phyloP scores from a whole-genome alignment of 2,329 filamentous ascomycete species.

The Fusarium luffae region DNA sequence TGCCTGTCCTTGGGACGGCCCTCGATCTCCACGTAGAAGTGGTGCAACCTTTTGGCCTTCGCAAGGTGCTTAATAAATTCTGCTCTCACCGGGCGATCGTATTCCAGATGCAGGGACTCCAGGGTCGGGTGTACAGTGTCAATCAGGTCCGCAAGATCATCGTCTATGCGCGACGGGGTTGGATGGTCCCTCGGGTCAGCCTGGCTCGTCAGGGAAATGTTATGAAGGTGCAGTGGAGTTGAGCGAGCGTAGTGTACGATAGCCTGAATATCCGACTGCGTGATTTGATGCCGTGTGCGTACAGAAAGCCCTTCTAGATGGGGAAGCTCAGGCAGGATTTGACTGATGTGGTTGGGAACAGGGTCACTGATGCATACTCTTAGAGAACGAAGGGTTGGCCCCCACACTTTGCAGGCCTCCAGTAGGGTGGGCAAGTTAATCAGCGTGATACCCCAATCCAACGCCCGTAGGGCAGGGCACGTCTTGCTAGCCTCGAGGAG shows the following conservation, averaged over 20 bases:
- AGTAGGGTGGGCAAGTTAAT: not conserved
- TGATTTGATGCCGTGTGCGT: not conserved
- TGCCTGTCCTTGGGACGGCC: not conserved
- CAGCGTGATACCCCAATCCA: not conserved
- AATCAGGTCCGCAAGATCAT: not conserved
- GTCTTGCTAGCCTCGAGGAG: not conserved
- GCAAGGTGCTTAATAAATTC: not conserved
- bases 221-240: not conserved
- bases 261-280: not conserved
- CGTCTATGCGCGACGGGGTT: not conserved
- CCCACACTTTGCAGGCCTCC: slow-evolving; percentile 15
- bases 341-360: fast-evolving
- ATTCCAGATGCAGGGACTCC: not conserved
- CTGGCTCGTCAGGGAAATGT: not conserved
- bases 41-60: not conserved
- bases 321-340: not conserved
- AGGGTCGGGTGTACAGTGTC: not conserved
- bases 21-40: not conserved
- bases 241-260: not conserved
- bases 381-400: slow-evolving; percentile 6
- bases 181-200: no score
- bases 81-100: not conserved
- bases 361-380: not conserved
- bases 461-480: fast-evolving
- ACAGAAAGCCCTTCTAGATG: not conserved